Base-by-base conservation (phyloP, 345 rosid species). In the Syzygium aqueum region DNA sequence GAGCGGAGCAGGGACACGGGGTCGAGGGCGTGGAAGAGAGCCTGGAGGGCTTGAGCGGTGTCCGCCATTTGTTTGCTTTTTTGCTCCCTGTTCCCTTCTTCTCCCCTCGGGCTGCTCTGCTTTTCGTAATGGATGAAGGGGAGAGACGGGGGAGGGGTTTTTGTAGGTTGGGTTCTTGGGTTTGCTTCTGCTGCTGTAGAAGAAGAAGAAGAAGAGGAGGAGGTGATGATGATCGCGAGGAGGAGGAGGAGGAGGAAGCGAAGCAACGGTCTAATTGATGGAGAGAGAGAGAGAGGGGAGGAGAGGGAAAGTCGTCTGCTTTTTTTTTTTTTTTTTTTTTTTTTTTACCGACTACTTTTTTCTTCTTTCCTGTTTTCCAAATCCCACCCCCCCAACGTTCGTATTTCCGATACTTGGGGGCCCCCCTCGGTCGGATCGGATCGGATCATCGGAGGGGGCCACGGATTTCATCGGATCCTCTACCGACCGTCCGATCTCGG, bases 1-100 rank as follows among this genome's bases (percentile, higher is more conserved):
- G 96, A 94, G 63, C 93, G 94, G 28, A 96, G 88, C 3, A 96
- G 94, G 88, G 97, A 95, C 52, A 93, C 90, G 4, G 95, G 92
- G 86, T 95, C 96, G 14, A 94, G 88, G 6, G 93, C 87, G 28
- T 90, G 91, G 53, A 94, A 77, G n/a, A 90, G 90, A 53, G 91
- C 89, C 4, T 91, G 94, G 67, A 88, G 61, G 46, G 88, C 84
- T 9, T 43, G 57, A 23, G 92, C 92, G 46, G 80, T 33, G 49
- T 11, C 85, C 46, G 85, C 85, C 80, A 33, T 21, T 9, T 27
- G 5, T 1, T 43, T 43, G 46, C 46, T 5, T 6, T 6, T 43
- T 43, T 43, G 46, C 46, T 1, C 46, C 6, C 46, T 43, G 46
- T 78, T 15, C 25, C 25, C 84, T 77, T 37, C 22, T 33, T 7